Base-by-base conservation (phyloP, 1,139 yeast species). In the Candida glucosophila region DNA sequence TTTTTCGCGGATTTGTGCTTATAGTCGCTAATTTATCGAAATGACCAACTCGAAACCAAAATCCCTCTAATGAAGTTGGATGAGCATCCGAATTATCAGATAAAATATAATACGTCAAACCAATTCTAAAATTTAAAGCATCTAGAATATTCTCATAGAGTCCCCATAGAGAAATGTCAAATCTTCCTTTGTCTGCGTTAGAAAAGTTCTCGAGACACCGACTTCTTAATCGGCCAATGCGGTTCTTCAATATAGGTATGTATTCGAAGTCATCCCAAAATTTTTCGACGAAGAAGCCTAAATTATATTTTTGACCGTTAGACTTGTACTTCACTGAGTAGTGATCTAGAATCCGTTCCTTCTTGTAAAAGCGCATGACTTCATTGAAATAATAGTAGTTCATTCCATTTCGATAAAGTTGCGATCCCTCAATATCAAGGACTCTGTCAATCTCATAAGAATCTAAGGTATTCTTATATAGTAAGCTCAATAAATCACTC, bases 21-120 rank as follows among this genome's bases (percentile, higher is more conserved):
- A 29, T 23, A 19, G 44, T 44, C 25, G 41, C 44, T 5, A 34
- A 29, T n/a, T 37, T 39, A 27, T 52, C 58, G 22, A 54, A 41
- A 6, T 40, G 31, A 29, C 49, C 38, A 10, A 50, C 23, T 19
- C 40, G 37, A 26, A 51, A 47, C 52, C 55, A 53, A 22, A 54
- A 39, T 14, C 29, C 20, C 27, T 56, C 62, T 19, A 36, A 37
- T 14, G 20, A 10, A 7, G 21, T n/a, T 7, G 21, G 12, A 8
- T 8, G 12, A 6, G 6, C 6, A n/a, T 13, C 10, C 14, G 16
- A 17, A 12, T 11, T 7, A 6, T 14, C 21, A 11, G n/a, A n/a
- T n/a, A n/a, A n/a, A n/a, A n/a, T n/a, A n/a, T n/a, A n/a, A n/a
- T n/a, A n/a, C n/a, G n/a, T n/a, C n/a, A n/a, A n/a, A n/a, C n/a